Percentiles rank a stretch among this genome's conserved stretches.
These are phyloP conservation scores for Plantago elongata DNA, from an alignment of 257 asterid genomes.

Conservation along the genomic window DNA sequence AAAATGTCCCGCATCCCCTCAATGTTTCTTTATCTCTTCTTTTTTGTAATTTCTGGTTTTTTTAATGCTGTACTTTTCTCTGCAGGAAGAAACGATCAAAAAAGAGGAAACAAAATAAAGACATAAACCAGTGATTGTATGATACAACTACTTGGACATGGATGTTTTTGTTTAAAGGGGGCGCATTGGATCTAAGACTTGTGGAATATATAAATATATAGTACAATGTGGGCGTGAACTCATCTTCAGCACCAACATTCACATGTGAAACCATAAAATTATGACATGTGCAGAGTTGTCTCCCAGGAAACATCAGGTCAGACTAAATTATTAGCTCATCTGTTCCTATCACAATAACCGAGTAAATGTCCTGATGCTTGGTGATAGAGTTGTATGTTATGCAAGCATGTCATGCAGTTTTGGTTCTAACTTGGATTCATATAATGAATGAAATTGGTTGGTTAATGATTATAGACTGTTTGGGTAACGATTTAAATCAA, in stretches of 20 bases:
- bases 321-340: too few relatives aligned
- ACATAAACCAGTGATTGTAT: constrained; percentile 22
- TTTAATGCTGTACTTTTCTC: background rate
- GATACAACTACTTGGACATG: background rate
- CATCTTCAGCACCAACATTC: background rate
- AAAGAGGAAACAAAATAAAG: constrained; percentile 41
- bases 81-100: constrained; percentile 47
- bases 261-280: background rate
- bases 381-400: background rate
- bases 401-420: background rate
- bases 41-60: background rate
- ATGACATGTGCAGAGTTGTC: too few relatives aligned
- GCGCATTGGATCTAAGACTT: too few relatives aligned
- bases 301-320: too few relatives aligned
- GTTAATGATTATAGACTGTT: background rate
- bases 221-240: background rate
- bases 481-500: too few relatives aligned
- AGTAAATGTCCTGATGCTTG: background rate
- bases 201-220: background rate
- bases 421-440: background rate
- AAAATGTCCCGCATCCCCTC: background rate
- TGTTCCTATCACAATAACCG: too few relatives aligned
- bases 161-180: background rate
- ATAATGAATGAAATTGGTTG: background rate
- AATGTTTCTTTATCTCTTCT: background rate